A percentile compares a stretch with the other conserved stretches of the same genome.
Conservation (phyloP, 345 rosid species). For the Euclidium syriacum region DNA sequence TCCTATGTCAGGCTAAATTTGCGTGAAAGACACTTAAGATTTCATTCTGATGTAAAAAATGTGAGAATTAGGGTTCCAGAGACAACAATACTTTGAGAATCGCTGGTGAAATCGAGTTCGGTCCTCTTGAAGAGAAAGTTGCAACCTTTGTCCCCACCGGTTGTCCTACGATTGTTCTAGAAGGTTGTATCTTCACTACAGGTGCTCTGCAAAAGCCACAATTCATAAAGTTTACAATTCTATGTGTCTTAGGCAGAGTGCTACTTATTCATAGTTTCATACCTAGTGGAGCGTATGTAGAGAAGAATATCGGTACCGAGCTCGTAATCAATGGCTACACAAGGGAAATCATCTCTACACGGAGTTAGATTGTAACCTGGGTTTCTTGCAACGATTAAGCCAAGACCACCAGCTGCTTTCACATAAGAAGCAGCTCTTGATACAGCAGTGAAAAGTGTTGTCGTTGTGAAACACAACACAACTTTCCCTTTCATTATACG, state of each 20-base stretch:
- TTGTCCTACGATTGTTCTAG: conserved; percentile 10
- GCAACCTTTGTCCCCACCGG: conserved; percentile 25
- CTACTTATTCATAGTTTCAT: not conserved
- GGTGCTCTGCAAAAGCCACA: conserved; percentile 17
- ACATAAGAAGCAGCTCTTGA: conserved; percentile 21
- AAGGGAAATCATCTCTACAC: conserved; percentile 31
- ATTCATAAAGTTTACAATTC: conserved; percentile 11
- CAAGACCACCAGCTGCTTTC: conserved; percentile 33
- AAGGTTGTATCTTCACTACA: conserved; percentile 18
- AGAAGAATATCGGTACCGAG: conserved; percentile 33
- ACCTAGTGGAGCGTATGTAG: conserved; percentile 36
- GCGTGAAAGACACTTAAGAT: not conserved
- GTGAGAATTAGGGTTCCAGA: not conserved
- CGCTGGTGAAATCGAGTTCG: conserved; percentile 28
- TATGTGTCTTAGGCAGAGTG: not conserved
- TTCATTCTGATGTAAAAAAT: not conserved
- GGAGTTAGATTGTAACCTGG: conserved; percentile 27
- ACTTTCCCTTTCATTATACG: conserved; percentile 28
- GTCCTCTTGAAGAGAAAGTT: conserved; percentile 45
- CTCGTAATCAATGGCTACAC: conserved; percentile 31
- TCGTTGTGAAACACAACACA: conserved; percentile 32
- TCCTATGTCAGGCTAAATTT: conserved; percentile 37
- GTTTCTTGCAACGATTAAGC: conserved; percentile 33
- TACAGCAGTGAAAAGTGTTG: conserved; percentile 9
- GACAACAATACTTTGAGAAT: conserved; percentile 25